Base-by-base conservation (phyloP, 805 yeast species). In the Zygosaccharomyces pseudorouxii region DNA sequence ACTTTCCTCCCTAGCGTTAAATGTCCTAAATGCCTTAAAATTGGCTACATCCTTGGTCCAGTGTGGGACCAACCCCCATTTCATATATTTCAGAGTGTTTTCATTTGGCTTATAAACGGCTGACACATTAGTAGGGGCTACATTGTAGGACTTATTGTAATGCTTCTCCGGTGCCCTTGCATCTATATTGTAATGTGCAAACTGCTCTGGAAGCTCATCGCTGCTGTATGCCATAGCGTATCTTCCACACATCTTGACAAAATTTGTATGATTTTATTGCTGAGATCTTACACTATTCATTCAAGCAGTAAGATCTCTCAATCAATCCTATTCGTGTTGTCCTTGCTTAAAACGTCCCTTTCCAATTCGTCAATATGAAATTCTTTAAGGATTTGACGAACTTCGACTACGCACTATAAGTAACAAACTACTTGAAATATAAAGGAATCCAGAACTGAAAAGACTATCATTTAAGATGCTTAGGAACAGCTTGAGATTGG, bases 11-110 rank as follows among this genome's bases (percentile, higher is more conserved):
- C 93, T 69, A 22, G 95, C 89, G 68, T 89, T 89, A 71, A 89
- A 84, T 11, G 84, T 78, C 38, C 74, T 73, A 47, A 76, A 72
- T 2, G 58, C 56, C 33, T 63, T 60, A 31, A 63, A 58, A 39
- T 74, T 61, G 56, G 47, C 45, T 8, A 50, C 55, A 19, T 71
- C 71, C 37, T 70, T 71, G 1, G 80, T 73, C 88, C 89, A 85
- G 7, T 64, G 58, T 0, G 96, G 96, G 0, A 86, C 74, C 31
- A 89, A 67, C 0, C 96, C 93, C 86, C 95, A 89, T 41, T 75
- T 77, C 93, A 87, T 86, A 38, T 75, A 73, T 48, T 77, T 69
- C 2, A 78, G 29, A 2, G 59, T 50, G 60, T 58, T 42, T 6
- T 52, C 46, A 31, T 48, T 46, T 1, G 52, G 41, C 12, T 55